Evolutionary conservation across 2,329 filamentous ascomycete genomes (phyloP).

Genomic region (Fonsecaea monophora): DNA sequence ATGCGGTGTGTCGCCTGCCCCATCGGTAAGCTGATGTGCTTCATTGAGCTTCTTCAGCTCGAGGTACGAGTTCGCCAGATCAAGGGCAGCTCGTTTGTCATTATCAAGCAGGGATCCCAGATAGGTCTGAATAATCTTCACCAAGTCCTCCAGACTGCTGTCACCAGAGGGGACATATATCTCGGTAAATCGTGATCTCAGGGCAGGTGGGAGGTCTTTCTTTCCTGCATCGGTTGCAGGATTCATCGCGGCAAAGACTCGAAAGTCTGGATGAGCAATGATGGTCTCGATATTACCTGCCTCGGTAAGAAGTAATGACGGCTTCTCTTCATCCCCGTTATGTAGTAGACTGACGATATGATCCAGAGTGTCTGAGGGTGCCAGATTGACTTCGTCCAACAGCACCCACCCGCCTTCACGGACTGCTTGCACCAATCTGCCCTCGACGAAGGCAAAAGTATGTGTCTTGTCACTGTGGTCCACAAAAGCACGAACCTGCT

Average conservation of each 20-base stretch:
- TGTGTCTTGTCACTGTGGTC: constrained; percentile 77
- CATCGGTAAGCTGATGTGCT: constrained; percentile 86
- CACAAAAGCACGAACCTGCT: constrained; percentile 78
- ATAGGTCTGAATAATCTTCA: constrained; percentile 88
- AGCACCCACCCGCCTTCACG: constrained; percentile 97
- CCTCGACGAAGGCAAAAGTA: constrained; percentile 94
- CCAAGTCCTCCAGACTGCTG: constrained; percentile 80
- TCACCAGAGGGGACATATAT: constrained; percentile 93
- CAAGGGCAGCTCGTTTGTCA: constrained; percentile 75
- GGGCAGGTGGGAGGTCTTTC: constrained; percentile 84
- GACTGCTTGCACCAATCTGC: constrained; percentile 94
- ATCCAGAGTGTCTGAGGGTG: constrained; percentile 91
- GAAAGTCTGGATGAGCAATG: constrained; percentile 86
- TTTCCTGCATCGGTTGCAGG: constrained; percentile 97
- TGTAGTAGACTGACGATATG: constrained; percentile 87
- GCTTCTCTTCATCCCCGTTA: constrained; percentile 71
- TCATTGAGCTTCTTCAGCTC: constrained; percentile 82
- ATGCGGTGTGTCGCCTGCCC: constrained; percentile 93
- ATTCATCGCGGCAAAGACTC: constrained; percentile 99
- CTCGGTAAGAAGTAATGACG: constrained; percentile 88
- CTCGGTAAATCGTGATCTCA: constrained; percentile 93
- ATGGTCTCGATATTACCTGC: constrained; percentile 92
- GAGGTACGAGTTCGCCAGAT: constrained; percentile 86
- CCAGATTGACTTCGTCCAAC: constrained; percentile 95
- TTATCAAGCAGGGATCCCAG: constrained; percentile 73